Conservation (phyloP, 1,284 basidiomycete genomes). For the Coniophora puteana region DNA sequence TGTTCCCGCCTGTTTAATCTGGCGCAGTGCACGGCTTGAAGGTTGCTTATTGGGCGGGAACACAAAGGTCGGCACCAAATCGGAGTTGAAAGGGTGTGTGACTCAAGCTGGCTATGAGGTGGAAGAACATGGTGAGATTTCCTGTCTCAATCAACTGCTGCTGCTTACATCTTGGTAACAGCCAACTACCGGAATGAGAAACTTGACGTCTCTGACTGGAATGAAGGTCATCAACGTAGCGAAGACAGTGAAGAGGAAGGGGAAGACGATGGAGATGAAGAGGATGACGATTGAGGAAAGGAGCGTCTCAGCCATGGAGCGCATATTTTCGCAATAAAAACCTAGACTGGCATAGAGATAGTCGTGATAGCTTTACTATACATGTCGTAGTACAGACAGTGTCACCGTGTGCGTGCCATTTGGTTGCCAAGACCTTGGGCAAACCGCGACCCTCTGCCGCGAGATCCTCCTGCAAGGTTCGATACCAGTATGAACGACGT, state of each 20-base stretch:
- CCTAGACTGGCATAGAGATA: not conserved
- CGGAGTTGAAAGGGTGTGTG: conserved; percentile 79
- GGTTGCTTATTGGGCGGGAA: conserved; percentile 84
- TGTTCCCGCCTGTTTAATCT: conserved; percentile 3
- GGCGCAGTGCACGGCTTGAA: conserved; percentile 80
- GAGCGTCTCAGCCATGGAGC: too few species aligned
- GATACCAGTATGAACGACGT: too few species aligned
- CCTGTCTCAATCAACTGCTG: not conserved
- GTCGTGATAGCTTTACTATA: not conserved
- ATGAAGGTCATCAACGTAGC: conserved; percentile 32
- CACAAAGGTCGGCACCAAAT: conserved; percentile 78
- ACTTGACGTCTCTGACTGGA: conserved; percentile 62
- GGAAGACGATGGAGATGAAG: conserved; percentile 21
- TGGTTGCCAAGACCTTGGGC: conserved; percentile 77
- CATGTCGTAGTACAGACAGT: not conserved
- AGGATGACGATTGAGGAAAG: conserved; percentile 26
- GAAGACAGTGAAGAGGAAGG: conserved; percentile 28
- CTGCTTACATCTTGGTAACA: conserved; percentile 17
- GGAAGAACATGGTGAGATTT: conserved; percentile 59
- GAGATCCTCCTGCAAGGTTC: conserved; percentile 44
- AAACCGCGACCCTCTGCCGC: conserved; percentile 72
- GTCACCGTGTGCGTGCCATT: conserved; percentile 43
- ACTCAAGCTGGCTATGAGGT: conserved; percentile 89
- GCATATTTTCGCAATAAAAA: too few species aligned
- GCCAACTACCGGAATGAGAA: conserved; percentile 63